Evolutionary conservation across 352 stramenopile genomes (phyloP).

Genomic region (Phytophthora foliorum): DNA sequence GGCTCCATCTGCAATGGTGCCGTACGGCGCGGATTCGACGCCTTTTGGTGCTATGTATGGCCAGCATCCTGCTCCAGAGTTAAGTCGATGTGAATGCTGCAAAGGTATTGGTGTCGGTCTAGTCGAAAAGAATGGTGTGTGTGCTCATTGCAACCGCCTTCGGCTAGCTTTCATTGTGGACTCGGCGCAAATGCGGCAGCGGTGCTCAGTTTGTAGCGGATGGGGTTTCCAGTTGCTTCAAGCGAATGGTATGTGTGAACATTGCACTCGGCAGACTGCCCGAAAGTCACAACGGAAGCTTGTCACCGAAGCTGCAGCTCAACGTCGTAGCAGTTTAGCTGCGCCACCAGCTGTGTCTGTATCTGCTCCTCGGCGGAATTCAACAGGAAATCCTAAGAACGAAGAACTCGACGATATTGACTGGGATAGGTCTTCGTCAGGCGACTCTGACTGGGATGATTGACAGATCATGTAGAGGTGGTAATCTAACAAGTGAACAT

Average conservation of each 20-base stretch:
- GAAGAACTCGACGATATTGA: constrained; percentile 39
- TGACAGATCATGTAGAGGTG: constrained; percentile 20
- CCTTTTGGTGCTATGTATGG: constrained; percentile 24
- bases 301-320: constrained; percentile 2
- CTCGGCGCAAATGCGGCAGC: constrained; percentile 63
- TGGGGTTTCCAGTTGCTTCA: constrained; percentile 69
- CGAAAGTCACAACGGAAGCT: constrained; percentile 26
- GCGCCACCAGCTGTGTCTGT: neutral
- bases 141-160: constrained; percentile 75
- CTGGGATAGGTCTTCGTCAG: constrained; percentile 59
- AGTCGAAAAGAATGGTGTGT: constrained; percentile 78
- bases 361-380: constrained; percentile 8
- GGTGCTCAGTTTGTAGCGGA: constrained; percentile 59
- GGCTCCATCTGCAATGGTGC: constrained; percentile 43
- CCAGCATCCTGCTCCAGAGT: constrained; percentile 31
- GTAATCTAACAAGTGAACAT: neutral
- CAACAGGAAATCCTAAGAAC: constrained; percentile 17
- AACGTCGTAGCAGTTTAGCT: constrained; percentile 21
- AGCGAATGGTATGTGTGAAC: constrained; percentile 55
- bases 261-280: constrained; percentile 55
- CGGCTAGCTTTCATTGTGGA: constrained; percentile 78
- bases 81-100: constrained; percentile 67
- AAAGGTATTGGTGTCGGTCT: constrained; percentile 61
- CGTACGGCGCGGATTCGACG: constrained; percentile 40
- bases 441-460: constrained; percentile 64